Evolutionary conservation across 805 yeast species (phyloP), one percentile per base, ranked within the genome.

Genomic region (Blastobotrys attinorum): DNA sequence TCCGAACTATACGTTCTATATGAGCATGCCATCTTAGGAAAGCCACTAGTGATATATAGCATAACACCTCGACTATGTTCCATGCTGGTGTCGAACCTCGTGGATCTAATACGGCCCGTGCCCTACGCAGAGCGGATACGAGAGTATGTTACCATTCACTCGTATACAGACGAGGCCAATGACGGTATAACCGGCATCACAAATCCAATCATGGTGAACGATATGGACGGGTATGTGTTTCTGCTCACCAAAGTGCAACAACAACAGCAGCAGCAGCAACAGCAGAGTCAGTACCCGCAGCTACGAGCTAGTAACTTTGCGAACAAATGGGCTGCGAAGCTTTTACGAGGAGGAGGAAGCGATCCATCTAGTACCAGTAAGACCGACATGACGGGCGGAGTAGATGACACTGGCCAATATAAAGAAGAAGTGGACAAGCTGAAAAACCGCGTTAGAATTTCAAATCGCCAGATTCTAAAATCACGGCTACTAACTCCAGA

Each of bases 141-240:
- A 15, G 60, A 56, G 18, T 56, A 56, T 34, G 51, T 55, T 7
- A 56, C 59, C 3, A 53, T 55, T 29, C 59, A 56, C 35, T 47
- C 58, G 8, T 43, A 42, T 31, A 27, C 44, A 10, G 31, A 35
- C 17, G 38, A 27, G 21, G 31, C 35, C 20, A 39, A 31, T 10
- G 25, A 18, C 17, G 51, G 54, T 2, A 46, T 52, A 4, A 38
- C 34, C 10, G 58, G 58, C 4, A 36, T 55, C 32, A 52, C 58
- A 15, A 56, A 56, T 40, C 58, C 58, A 29, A 44, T 56, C 17
- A 46, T 56, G 16, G 37, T 53, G 17, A 20, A 37, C 17, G n/a
- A 22, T 7, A 8, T 32, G 16, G 33, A 27, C 39, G 42, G 35
- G 15, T 25, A 15, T 18, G 42, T 34, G 13, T 23, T 32, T 11